These are phyloP conservation scores for Clarireedia paspali DNA, from an alignment of 2,329 filamentous ascomycete genomes.

Conservation along the genomic window DNA sequence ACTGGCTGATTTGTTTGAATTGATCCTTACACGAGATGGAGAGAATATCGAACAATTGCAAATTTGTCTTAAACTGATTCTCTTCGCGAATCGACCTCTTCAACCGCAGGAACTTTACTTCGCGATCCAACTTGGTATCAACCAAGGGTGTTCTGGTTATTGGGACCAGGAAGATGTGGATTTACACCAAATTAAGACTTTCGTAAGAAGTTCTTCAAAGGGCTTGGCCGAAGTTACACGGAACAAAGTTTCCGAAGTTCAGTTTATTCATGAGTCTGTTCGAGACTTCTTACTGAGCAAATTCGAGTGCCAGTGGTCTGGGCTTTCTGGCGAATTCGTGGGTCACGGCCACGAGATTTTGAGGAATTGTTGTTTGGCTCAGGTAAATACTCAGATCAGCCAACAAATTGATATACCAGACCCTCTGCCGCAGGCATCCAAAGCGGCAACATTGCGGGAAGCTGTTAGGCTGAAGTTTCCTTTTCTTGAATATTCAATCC, in stretches of 20 bases:
- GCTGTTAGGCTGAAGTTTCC: conserved; percentile 28
- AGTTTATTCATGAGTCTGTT: conserved; percentile 36
- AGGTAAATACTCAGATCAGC: conserved; percentile 15
- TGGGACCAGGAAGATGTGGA: conserved; percentile 22
- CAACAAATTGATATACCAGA: conserved; percentile 12
- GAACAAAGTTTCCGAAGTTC: conserved; percentile 28
- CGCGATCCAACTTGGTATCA: conserved; percentile 14
- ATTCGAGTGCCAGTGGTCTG: conserved; percentile 18
- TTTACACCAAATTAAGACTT: conserved; percentile 29
- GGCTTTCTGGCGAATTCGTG: conserved; percentile 13
- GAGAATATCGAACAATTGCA: conserved; percentile 34
- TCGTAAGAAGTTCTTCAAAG: conserved; percentile 34
- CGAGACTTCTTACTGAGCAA: conserved; percentile 35
- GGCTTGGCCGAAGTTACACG: conserved; percentile 34
- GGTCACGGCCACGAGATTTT: conserved; percentile 21
- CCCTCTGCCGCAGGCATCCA: conserved; percentile 2
- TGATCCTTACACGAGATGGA: conserved; percentile 34
- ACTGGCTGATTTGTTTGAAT: conserved; percentile 14
- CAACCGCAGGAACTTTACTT: conserved; percentile 21
- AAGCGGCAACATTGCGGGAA: conserved; percentile 17
- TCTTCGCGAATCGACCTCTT: conserved; percentile 35
- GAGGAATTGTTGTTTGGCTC: conserved; percentile 20
- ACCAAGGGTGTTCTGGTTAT: conserved; percentile 9
- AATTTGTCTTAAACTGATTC: conserved; percentile 44
- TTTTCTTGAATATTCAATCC: conserved; percentile 39